Evolutionary conservation across 1,139 yeast genomes (phyloP).

Genomic region (Diutina rugosa): DNA sequence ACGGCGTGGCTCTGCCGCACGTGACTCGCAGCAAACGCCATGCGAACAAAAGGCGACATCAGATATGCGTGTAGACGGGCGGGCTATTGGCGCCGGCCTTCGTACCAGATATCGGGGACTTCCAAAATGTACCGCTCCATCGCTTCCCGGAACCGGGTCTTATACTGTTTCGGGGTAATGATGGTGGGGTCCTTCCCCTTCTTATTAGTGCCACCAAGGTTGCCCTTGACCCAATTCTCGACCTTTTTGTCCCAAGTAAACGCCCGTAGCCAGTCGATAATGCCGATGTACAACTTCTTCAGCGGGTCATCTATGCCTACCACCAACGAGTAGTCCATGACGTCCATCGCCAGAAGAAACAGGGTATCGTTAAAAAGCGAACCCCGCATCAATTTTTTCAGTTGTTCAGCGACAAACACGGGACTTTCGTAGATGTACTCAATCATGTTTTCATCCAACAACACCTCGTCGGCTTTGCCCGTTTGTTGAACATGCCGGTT

Average conservation of each 20-base stretch:
- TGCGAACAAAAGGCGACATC: not conserved
- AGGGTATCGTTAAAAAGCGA: constrained; percentile 92
- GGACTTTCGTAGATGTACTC: constrained; percentile 96
- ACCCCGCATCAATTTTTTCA: constrained; percentile 72
- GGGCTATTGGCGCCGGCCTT: constrained; percentile 11
- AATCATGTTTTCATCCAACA: constrained; percentile 95
- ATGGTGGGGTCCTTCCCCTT: constrained; percentile 94
- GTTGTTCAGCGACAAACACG: constrained; percentile 84
- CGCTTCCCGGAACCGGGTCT: constrained; percentile 89
- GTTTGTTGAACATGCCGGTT: constrained; percentile 95
- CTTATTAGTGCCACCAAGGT: constrained; percentile 43
- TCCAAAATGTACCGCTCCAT: constrained; percentile 92
- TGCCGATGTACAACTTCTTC: constrained; percentile 72
- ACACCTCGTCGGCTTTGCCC: constrained; percentile 88
- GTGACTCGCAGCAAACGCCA: not conserved
- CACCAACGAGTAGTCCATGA: constrained; percentile 95
- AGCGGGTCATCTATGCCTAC: constrained; percentile 75
- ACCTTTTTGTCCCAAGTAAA: constrained; percentile 98
- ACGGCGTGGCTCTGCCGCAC: not conserved
- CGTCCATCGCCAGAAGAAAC: constrained; percentile 92
- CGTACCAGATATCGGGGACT: constrained; percentile 86
- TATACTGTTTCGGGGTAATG: constrained; percentile 90
- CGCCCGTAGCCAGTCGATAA: constrained; percentile 88
- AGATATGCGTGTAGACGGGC: no score
- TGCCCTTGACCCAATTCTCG: constrained; percentile 97